phyloP scores from a whole-genome alignment of 495 filamentous ascomycete species.

The Talaromyces wortmannii region DNA sequence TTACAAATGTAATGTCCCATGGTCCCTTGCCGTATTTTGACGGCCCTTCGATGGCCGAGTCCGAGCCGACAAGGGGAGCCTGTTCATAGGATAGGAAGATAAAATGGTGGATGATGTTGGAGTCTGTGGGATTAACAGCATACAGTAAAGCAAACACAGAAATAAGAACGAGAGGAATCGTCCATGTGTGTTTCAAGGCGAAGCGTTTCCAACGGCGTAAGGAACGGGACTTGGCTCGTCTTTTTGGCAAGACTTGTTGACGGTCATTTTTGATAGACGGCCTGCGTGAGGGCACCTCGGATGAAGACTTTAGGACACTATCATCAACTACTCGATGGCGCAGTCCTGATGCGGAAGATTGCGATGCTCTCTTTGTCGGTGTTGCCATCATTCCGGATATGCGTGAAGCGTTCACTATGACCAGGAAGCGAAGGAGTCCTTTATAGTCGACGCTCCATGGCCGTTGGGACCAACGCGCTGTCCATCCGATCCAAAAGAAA shows the following conservation, averaged over 20 bases:
- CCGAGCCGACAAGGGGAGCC: constrained; percentile 15
- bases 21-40: constrained; percentile 76
- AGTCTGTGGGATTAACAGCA: constrained; percentile 61
- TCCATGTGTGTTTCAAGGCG: constrained; percentile 60
- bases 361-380: neutral
- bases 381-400: no score
- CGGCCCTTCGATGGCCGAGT: constrained; percentile 22
- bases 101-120: constrained; percentile 68
- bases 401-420: no score
- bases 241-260: neutral
- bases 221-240: neutral
- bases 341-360: no score
- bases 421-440: no score
- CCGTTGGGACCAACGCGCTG: no score
- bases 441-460: no score
- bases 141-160: constrained; percentile 52
- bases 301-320: neutral
- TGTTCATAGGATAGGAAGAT: constrained; percentile 84
- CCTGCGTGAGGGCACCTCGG: neutral
- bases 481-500: no score
- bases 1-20: constrained; percentile 73
- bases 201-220: constrained; percentile 13
- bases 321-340: no score
- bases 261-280: neutral
- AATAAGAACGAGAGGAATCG: constrained; percentile 62